Percentiles rank a stretch among this genome's conserved stretches.
Conservation (phyloP, 805 yeast genomes). For the Ogataea pini region DNA sequence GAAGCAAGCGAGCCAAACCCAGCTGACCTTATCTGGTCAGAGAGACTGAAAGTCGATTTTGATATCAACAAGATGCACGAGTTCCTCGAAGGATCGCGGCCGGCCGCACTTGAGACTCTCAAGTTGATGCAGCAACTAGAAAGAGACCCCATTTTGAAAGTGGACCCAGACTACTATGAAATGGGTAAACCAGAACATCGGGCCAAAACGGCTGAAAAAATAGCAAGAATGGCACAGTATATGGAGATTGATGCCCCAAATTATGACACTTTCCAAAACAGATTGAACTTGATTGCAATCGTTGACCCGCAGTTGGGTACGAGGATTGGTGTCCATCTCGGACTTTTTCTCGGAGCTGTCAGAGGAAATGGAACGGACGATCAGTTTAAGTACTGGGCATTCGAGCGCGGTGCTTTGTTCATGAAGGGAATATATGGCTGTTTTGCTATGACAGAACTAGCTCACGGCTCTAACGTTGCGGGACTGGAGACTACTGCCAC, state of each 20-base stretch:
- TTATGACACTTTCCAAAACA: constrained; percentile 51
- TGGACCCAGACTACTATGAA: constrained; percentile 58
- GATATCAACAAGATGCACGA: constrained; percentile 50
- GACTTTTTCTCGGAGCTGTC: constrained; percentile 77
- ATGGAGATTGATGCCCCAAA: constrained; percentile 46
- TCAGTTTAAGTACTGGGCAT: constrained; percentile 83
- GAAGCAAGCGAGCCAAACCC: constrained; percentile 37
- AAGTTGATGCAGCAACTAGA: constrained; percentile 57
- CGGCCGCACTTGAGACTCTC: constrained; percentile 48
- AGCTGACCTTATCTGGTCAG: constrained; percentile 41
- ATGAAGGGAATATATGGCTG: constrained; percentile 77
- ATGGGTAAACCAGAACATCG: constrained; percentile 56
- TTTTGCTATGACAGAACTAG: constrained; percentile 91
- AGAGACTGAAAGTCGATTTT: constrained; percentile 46
- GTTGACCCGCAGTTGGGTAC: constrained; percentile 82
- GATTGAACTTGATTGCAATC: constrained; percentile 59
- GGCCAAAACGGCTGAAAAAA: constrained; percentile 58
- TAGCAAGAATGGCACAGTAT: constrained; percentile 60
- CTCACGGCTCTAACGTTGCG: constrained; percentile 93
- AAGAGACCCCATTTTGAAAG: constrained; percentile 64
- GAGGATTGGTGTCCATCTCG: constrained; percentile 85
- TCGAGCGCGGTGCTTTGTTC: constrained; percentile 60
- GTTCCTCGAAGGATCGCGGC: constrained; percentile 53
- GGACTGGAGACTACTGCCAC: constrained; percentile 92
- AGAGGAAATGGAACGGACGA: constrained; percentile 86